Conservation (phyloP, 345 rosid genomes). For the Camelina laxa region DNA sequence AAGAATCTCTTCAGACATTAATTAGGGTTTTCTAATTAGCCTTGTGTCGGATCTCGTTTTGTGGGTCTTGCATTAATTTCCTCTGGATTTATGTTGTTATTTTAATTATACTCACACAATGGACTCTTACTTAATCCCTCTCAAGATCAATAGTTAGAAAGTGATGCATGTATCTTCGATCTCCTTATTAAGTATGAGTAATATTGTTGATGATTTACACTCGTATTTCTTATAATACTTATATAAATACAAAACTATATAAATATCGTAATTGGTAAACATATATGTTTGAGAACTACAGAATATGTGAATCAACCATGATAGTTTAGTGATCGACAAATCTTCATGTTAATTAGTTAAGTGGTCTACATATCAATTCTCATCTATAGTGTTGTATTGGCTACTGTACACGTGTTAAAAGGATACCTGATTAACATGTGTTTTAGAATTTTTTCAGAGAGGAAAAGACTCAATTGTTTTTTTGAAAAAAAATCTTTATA, state of each 20-base stretch:
- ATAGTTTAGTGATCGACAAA: not conserved
- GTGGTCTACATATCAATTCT: not conserved
- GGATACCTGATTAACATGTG: not conserved
- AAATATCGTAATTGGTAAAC: not conserved
- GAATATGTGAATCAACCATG: not conserved
- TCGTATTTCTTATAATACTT: not conserved
- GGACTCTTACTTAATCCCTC: conserved; percentile 18
- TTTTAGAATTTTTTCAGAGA: no score
- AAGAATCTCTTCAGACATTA: conserved; percentile 46
- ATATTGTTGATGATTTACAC: not conserved
- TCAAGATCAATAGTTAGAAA: conserved; percentile 33
- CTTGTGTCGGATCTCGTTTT: conserved; percentile 61
- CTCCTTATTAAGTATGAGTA: conserved; percentile 8
- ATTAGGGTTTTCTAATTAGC: conserved; percentile 52
- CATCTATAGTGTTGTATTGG: not conserved
- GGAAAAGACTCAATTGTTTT: no score
- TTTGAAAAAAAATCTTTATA: no score
- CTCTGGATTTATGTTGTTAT: conserved; percentile 46
- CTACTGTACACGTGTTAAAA: not conserved
- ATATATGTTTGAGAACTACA: not conserved
- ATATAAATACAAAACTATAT: not conserved
- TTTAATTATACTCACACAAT: conserved; percentile 26
- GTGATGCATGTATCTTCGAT: conserved; percentile 35
- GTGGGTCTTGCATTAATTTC: conserved; percentile 48
- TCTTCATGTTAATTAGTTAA: not conserved